Evolutionary conservation across 768 basidiomycete species (phyloP).

Genomic region (Pleurotus tuber-regium): DNA sequence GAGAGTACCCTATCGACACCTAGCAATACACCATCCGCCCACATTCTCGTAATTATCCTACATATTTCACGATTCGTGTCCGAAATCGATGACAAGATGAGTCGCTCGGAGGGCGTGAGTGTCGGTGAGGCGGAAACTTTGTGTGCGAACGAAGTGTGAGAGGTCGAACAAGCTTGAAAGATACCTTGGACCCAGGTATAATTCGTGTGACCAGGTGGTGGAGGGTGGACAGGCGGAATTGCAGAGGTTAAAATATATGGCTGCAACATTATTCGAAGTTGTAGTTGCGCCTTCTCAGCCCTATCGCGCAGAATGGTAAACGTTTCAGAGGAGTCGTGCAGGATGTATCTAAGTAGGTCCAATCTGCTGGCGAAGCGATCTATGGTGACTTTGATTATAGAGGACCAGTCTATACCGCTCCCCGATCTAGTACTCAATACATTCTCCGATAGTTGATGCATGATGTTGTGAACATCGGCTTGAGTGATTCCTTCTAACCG

Average conservation of each 20-base stretch:
- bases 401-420: conserved; percentile 34
- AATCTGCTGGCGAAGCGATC: conserved; percentile 33
- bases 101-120: conserved; percentile 27
- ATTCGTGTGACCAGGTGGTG: background rate
- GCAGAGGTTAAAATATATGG: conserved; percentile 25
- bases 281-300: conserved; percentile 23
- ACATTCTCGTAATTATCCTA: conserved; percentile 40
- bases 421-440: conserved; percentile 9
- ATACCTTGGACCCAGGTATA: conserved; percentile 31
- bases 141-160: conserved; percentile 27
- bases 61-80: conserved; percentile 45
- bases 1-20: conserved; percentile 19
- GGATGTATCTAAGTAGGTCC: conserved; percentile 25
- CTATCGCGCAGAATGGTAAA: background rate
- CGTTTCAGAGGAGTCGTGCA: conserved; percentile 10
- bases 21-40: conserved; percentile 37
- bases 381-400: conserved; percentile 25
- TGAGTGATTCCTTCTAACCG: conserved; percentile 22
- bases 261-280: conserved; percentile 28
- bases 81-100: conserved; percentile 27
- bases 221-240: background rate
- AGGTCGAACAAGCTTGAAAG: conserved; percentile 28
- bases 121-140: conserved; percentile 3
- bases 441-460: conserved; percentile 16
- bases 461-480: conserved; percentile 17